phyloP scores from a whole-genome alignment of 371 early-diverging fungal species.

The Rhizopus stolonifer region DNA sequence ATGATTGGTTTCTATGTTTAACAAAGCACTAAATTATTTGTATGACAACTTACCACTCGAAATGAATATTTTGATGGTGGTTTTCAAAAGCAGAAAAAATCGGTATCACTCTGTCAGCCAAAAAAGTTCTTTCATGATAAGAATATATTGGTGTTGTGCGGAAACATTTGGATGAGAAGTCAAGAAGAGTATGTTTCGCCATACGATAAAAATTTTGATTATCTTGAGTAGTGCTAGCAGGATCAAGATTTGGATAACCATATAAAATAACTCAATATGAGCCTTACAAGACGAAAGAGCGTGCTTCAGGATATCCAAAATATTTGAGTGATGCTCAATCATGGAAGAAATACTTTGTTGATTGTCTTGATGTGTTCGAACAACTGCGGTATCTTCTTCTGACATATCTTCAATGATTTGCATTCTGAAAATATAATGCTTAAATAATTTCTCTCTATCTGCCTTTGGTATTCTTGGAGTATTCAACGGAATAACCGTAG shows the following conservation, averaged over 20 bases:
- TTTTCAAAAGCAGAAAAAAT: constrained; percentile 8
- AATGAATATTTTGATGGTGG: constrained; percentile 3
- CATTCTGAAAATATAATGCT: constrained; percentile 20
- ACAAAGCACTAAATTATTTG: constrained; percentile 11
- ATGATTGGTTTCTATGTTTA: constrained; percentile 14
- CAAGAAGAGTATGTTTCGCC: constrained; percentile 13
- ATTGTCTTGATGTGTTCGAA: constrained; percentile 10
- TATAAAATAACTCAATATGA: constrained; percentile 11
- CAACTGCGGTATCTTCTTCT: constrained; percentile 11
- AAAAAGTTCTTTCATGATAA: constrained; percentile 1
- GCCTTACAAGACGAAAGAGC: constrained; percentile 15
- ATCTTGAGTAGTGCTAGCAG: constrained; percentile 11
- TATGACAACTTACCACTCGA: constrained; percentile 7
- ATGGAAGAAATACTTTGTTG: constrained; percentile 11
- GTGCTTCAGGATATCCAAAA: constrained; percentile 9
- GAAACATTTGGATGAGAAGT: constrained; percentile 17
- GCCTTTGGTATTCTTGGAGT: constrained; percentile 15
- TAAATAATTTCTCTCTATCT: constrained; percentile 17
- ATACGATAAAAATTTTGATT: constrained; percentile 9
- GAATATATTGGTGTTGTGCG: constrained; percentile 11
- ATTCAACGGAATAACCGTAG: constrained; percentile 10
- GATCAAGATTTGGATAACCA: constrained; percentile 13
- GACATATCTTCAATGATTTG: constrained; percentile 13
- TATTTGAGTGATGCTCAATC: constrained; percentile 4
- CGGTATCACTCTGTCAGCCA: constrained; percentile 4